Base-by-base conservation (phyloP, 441 rosid species). In the Gossypium lobatum region DNA sequence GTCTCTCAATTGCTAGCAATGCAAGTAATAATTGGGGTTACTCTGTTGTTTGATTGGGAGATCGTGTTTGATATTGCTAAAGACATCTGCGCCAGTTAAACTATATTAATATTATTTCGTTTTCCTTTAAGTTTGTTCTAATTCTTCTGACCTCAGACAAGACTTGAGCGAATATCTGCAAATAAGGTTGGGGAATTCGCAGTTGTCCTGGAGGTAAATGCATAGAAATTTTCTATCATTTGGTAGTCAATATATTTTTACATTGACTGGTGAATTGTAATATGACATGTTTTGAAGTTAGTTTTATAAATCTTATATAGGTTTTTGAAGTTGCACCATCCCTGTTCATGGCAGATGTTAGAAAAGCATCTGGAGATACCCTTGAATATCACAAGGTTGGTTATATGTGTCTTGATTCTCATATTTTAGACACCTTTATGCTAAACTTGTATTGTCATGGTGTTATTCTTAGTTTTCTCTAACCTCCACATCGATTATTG, bases 321-420 rank as follows among this genome's bases (percentile, higher is more conserved):
- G 85, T 91, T 67, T 95, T 75, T 77, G 96, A 95, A 88, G 98
- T 95, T 74, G 98, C 96, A 20, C 95, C 95, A 9, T 85, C 93
- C 2, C 92, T 95, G 77, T 93, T 90, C 91, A 91, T 93, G 99
- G 89, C 86, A 66, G 97, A 95, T 73, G 89, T 85, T 28, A 84
- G 96, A 70, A 95, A 95, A 80, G 97, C 99, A 31, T 85, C 96
- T 54, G 98, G 98, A 65, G 97, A 95, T 71, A 85, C 95, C 79
- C 91, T 89, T 68, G 95, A 93, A 77, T 95, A 95, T 78, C 95
- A 89, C 80, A 90, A 91, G 97, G 98, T 95, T 68, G 67, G 77
- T 57, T 34, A 39, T 1, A 45, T 16, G 13, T 37, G 68, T 37
- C 48, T 34, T 37, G 50, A 10, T 63, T n/a, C 50, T 37, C 3